Conservation (phyloP, 176 grass and related monocot genomes). For the Oryza glumipatula region DNA sequence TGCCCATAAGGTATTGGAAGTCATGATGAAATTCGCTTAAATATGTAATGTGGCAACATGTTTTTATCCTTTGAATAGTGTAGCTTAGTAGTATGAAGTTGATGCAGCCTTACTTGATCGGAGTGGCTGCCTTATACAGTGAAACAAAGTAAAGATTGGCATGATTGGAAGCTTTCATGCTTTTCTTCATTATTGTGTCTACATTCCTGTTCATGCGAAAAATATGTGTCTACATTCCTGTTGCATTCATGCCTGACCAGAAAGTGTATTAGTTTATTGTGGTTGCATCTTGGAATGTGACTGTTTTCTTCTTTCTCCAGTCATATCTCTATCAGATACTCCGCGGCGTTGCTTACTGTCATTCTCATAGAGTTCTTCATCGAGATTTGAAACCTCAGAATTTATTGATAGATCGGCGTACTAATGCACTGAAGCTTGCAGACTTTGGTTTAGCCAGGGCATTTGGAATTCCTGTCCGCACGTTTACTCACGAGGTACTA, state of each 20-base stretch:
- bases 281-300: constrained; percentile 38
- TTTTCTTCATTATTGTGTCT: constrained; percentile 21
- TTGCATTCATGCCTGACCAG: not conserved
- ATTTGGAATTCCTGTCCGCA: constrained; percentile 94
- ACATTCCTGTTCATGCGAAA: not conserved
- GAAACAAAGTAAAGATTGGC: not conserved
- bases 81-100: constrained; percentile 14
- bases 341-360: constrained; percentile 79
- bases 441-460: constrained; percentile 94
- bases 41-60: not conserved
- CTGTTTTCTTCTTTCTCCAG: constrained; percentile 60
- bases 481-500: constrained; percentile 93
- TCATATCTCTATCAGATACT: constrained; percentile 96
- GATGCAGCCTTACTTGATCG: constrained; percentile 16
- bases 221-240: not conserved
- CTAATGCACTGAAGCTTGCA: constrained; percentile 90
- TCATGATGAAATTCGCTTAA: not conserved
- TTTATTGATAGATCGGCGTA: constrained; percentile 87
- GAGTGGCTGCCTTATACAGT: not conserved
- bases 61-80: constrained; percentile 1
- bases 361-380: constrained; percentile 96
- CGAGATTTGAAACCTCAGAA: constrained; percentile 98
- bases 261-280: constrained; percentile 37
- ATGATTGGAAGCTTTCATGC: constrained; percentile 1
- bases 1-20: not conserved